phyloP scores from a whole-genome alignment of 129 eudicot genomes.

The Ambrosia artemisiifolia region DNA sequence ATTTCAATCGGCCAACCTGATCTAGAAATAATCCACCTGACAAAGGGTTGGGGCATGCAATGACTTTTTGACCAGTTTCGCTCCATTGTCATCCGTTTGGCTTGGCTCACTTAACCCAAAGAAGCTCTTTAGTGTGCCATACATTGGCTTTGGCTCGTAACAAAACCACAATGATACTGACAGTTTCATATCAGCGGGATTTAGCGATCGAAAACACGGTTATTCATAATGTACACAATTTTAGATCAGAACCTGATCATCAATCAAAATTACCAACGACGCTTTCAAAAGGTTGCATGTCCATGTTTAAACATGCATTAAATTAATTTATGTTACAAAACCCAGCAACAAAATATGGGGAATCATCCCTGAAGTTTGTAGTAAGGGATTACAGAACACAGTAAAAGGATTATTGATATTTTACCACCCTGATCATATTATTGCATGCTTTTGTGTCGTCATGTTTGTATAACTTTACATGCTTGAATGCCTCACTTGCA shows the following conservation, averaged over 20 bases:
- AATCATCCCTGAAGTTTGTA: slow-evolving; percentile 1
- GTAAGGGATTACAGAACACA: slow-evolving; percentile 13
- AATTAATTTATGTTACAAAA: slow-evolving; percentile 24
- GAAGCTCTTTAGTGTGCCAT: no score
- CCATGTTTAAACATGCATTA: slow-evolving; percentile 3
- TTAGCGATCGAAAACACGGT: neutral
- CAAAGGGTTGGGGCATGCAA: no score
- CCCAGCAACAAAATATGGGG: slow-evolving; percentile 8
- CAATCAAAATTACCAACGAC: slow-evolving; percentile 6
- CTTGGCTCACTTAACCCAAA: no score
- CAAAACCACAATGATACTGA: no score
- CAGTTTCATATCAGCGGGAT: no score
- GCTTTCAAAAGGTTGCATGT: slow-evolving; percentile 5
- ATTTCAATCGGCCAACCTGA: no score
- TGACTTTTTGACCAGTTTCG: no score
- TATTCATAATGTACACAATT: neutral
- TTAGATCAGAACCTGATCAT: neutral
- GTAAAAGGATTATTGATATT: neutral
- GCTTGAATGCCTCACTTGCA: slow-evolving; percentile 74
- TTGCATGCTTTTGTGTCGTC: neutral
- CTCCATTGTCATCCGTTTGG: no score
- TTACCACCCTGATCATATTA: slow-evolving; percentile 13
- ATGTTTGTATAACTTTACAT: slow-evolving; percentile 32
- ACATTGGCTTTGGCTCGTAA: no score
- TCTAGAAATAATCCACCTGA: no score